Evolutionary conservation across 495 filamentous ascomycete genomes (phyloP), one percentile per base, ranked within the genome.

Genomic region (Hyaloscypha variabilis): DNA sequence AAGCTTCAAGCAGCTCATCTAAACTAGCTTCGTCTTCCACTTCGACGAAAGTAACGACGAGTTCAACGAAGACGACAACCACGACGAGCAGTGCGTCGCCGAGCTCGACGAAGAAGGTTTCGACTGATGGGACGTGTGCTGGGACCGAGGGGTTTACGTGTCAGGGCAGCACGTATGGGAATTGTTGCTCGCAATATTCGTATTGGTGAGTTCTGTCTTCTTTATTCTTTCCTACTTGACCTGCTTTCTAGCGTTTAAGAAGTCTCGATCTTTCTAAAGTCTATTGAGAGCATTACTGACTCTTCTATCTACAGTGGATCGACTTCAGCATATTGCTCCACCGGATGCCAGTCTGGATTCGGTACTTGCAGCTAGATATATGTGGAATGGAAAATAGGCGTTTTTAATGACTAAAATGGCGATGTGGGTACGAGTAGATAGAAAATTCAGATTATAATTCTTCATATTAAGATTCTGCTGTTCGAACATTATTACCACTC

Each of bases 121-220:
- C 29, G 19, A 4, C 58, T 10, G 51, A 69, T 63, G 67, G 67
- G 10, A 54, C 58, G 0, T 69, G 67, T 51, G 62, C 61, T 0
- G 60, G 39, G 4, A 46, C n/a, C 8, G 50, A 26, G 1, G 26
- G 56, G 26, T 60, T 39, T 34, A 65, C 63, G 8, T 69, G 67
- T 46, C 23, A 17, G 1, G 63, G 66, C 3, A 63, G 54, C 14
- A 60, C 34, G 8, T 68, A 56, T 42, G 69, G 57, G 13, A 51
- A 28, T 36, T 68, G 66, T 30, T 68, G 66, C 42, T 55, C 36
- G 30, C n/a, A 36, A 23, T 28, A 34, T 8, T 57, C 62, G 29
- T 46, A 17, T 10, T 46, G 39, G 39, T 46, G 19, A 46, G 39
- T 46, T 17, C 4, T 46, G n/a, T n/a, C n/a, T n/a, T n/a, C n/a